phyloP scores from a whole-genome alignment of 768 basidiomycete species.

The Russula dissimulans region DNA sequence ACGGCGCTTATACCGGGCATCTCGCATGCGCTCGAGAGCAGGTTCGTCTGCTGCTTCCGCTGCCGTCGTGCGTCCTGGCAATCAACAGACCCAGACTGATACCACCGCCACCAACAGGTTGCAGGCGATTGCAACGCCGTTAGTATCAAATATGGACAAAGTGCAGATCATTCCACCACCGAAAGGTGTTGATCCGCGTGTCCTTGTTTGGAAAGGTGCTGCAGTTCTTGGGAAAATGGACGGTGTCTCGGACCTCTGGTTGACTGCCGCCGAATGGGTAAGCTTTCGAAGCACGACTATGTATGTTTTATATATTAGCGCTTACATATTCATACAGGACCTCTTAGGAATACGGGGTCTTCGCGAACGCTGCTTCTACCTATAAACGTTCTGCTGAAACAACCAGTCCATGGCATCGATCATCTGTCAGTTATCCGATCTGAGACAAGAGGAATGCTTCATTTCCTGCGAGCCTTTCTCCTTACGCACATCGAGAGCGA shows the following conservation, averaged over 20 bases:
- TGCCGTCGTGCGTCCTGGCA: neutral
- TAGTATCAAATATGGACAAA: constrained; percentile 78
- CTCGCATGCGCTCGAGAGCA: constrained; percentile 79
- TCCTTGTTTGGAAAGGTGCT: constrained; percentile 93
- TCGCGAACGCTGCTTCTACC: constrained; percentile 75
- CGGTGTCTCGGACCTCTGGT: constrained; percentile 80
- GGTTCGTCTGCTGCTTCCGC: constrained; percentile 39
- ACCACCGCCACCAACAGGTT: constrained; percentile 34
- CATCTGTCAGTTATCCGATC: neutral
- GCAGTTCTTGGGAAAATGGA: constrained; percentile 91
- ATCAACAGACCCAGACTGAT: neutral
- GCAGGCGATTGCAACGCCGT: constrained; percentile 75
- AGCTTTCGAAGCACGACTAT: constrained; percentile 20
- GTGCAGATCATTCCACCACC: constrained; percentile 92
- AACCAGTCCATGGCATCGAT: neutral
- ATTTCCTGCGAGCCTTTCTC: neutral
- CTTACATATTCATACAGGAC: constrained; percentile 38
- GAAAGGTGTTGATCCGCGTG: constrained; percentile 81
- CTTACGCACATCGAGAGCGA: neutral
- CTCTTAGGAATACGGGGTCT: constrained; percentile 70
- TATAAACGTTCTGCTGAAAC: constrained; percentile 24
- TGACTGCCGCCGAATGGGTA: constrained; percentile 83
- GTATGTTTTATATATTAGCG: neutral
- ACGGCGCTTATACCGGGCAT: constrained; percentile 73
- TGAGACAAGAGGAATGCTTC: neutral